Evolutionary conservation across 192 early-diverging fungal species (phyloP).

Genomic region (Backusella morwellensis): DNA sequence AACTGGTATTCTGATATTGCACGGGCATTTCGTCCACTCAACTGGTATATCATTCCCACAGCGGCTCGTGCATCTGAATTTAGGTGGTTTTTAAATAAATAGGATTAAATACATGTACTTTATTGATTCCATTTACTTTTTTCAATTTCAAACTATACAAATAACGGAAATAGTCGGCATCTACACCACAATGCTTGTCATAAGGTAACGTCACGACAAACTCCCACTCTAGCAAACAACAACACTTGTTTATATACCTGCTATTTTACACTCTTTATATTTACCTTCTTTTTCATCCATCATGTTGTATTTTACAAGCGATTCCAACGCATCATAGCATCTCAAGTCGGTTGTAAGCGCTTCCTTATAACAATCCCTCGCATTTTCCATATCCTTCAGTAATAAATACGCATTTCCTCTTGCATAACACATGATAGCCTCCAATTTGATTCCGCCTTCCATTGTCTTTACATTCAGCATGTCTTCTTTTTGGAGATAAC

Average conservation of each 20-base stretch:
- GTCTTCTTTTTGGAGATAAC: not conserved
- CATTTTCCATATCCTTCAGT: conserved; percentile 46
- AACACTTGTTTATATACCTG: not conserved
- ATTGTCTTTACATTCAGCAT: not conserved
- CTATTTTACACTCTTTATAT: too few relatives aligned
- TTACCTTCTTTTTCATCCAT: conserved; percentile 60
- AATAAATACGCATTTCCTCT: conserved; percentile 54
- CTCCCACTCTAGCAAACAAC: conserved; percentile 48
- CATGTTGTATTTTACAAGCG: conserved; percentile 56
- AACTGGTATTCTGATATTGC: too few relatives aligned
- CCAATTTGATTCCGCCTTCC: conserved; percentile 41
- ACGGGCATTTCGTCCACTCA: too few relatives aligned
- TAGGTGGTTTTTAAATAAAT: too few relatives aligned
- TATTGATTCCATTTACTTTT: conserved; percentile 47
- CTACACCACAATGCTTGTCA: conserved; percentile 44
- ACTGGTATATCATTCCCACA: too few relatives aligned
- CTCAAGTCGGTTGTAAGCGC: conserved; percentile 62
- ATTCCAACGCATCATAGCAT: conserved; percentile 65
- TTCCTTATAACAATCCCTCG: conserved; percentile 59
- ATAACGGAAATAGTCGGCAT: conserved; percentile 55
- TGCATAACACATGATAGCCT: conserved; percentile 61
- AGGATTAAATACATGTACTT: not conserved
- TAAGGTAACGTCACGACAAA: conserved; percentile 51
- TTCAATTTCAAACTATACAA: conserved; percentile 62
- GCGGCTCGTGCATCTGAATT: too few relatives aligned